These are phyloP conservation scores for Dalbergia oliveri DNA, from an alignment of 306 rosid species.

Conservation along the genomic window DNA sequence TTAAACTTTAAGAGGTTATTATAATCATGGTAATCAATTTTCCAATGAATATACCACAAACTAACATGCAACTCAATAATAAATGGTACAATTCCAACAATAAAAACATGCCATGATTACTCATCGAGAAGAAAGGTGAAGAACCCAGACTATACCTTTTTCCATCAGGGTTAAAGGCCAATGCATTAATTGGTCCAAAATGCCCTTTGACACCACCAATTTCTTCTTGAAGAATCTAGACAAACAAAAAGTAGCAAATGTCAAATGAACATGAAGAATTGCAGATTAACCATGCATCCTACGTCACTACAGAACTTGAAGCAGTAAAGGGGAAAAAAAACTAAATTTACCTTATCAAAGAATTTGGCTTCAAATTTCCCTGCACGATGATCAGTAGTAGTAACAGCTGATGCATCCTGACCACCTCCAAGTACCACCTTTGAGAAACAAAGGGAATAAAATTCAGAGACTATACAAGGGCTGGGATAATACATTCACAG, in stretches of 20 bases:
- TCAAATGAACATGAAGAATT: slow-evolving; percentile 10
- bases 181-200: slow-evolving; percentile 95
- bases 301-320: background rate
- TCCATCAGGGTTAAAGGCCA: slow-evolving; percentile 97
- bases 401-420: slow-evolving; percentile 91
- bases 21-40: slow-evolving; percentile 24
- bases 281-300: background rate
- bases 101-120: background rate
- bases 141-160: slow-evolving; percentile 64
- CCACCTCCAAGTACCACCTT: slow-evolving; percentile 99
- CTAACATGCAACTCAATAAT: background rate
- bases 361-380: slow-evolving; percentile 97
- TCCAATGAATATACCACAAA: background rate
- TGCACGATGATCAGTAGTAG: slow-evolving; percentile 85
- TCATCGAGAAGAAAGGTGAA: background rate
- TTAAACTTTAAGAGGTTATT: background rate
- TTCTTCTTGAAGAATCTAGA: slow-evolving; percentile 95
- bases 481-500: background rate
- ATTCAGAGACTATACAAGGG: slow-evolving; percentile 10
- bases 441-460: background rate
- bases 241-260: slow-evolving; percentile 18
- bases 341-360: slow-evolving; percentile 72
- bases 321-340: background rate
- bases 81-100: background rate
- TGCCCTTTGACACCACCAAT: slow-evolving; percentile 99